phyloP scores from a whole-genome alignment of 2,329 filamentous ascomycete species.

The Talaromyces piceae region DNA sequence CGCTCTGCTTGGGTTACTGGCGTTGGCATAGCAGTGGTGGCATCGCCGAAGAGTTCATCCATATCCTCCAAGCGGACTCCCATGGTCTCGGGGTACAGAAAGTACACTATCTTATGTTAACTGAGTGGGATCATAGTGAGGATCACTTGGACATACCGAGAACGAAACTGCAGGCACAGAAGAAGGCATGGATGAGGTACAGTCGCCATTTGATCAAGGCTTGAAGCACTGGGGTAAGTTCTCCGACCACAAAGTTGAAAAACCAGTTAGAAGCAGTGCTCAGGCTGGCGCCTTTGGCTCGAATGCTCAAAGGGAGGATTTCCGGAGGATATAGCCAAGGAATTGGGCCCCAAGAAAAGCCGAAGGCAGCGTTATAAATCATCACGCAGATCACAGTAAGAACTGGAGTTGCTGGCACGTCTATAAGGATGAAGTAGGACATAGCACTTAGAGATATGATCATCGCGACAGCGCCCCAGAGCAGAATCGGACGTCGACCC shows the following conservation, averaged over 20 bases:
- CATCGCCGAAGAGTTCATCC: slow-evolving; percentile 89
- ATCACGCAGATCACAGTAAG: slow-evolving; percentile 92
- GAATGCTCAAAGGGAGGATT: slow-evolving; percentile 91
- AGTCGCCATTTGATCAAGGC: slow-evolving; percentile 88
- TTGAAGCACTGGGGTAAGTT: slow-evolving; percentile 89
- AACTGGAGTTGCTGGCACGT: slow-evolving; percentile 66
- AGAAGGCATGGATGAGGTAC: slow-evolving; percentile 93
- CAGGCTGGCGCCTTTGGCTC: slow-evolving; percentile 92
- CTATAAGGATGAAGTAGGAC: slow-evolving; percentile 90
- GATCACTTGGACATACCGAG: slow-evolving; percentile 61
- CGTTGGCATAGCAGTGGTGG: slow-evolving; percentile 73
- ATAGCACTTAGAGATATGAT: slow-evolving; percentile 78
- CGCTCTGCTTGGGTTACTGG: slow-evolving; percentile 70
- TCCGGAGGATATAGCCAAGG: slow-evolving; percentile 99
- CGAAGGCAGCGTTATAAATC: slow-evolving; percentile 97
- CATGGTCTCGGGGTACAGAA: slow-evolving; percentile 94
- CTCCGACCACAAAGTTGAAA: slow-evolving; percentile 94
- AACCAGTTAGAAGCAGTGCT: slow-evolving; percentile 98
- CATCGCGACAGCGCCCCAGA: slow-evolving; percentile 87
- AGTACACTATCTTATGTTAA: slow-evolving; percentile 62
- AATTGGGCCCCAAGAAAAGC: slow-evolving; percentile 95
- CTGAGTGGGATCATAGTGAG: slow-evolving; percentile 11
- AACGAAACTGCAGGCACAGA: slow-evolving; percentile 90
- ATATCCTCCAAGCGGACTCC: slow-evolving; percentile 95
- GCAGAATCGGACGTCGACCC: slow-evolving; percentile 80